phyloP scores from a whole-genome alignment of 2,329 filamentous ascomycete species.

The Aureobasidium mangrovei region DNA sequence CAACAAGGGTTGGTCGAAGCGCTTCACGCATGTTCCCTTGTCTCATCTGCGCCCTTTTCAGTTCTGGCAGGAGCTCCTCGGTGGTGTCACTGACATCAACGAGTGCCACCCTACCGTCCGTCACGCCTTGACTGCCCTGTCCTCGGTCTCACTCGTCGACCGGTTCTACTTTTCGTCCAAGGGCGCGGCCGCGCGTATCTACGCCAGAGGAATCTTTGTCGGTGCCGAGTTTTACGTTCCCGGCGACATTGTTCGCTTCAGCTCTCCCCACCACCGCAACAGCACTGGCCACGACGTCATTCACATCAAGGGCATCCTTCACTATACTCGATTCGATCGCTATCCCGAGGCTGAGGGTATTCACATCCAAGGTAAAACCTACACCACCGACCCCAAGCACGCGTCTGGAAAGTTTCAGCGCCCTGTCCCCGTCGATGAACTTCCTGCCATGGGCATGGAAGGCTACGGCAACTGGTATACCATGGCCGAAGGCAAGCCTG shows the following conservation, averaged over 20 bases:
- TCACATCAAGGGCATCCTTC: constrained; percentile 37
- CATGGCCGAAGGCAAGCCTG: neutral
- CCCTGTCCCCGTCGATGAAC: neutral
- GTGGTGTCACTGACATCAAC: constrained; percentile 26
- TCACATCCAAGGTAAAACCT: constrained; percentile 43
- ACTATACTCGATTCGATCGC: constrained; percentile 39
- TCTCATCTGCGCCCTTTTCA: constrained; percentile 47
- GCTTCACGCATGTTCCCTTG: constrained; percentile 47
- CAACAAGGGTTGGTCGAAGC: constrained; percentile 45
- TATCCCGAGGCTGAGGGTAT: constrained; percentile 38
- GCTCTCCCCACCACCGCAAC: constrained; percentile 17
- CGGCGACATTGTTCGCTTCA: constrained; percentile 47
- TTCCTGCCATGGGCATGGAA: constrained; percentile 30
- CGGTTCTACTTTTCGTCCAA: constrained; percentile 44
- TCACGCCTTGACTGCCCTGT: constrained; percentile 45
- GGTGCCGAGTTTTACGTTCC: constrained; percentile 47
- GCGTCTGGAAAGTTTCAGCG: constrained; percentile 21
- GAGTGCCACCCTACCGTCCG: constrained; percentile 46
- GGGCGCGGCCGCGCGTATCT: constrained; percentile 48
- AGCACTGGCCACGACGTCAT: constrained; percentile 12
- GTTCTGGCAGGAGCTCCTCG: constrained; percentile 44
- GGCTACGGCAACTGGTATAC: constrained; percentile 45
- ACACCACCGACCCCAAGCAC: constrained; percentile 31
- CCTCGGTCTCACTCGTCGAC: constrained; percentile 45
- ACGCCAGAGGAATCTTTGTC: constrained; percentile 46